These are phyloP conservation scores for Rhodotorula sp. DNA, from an alignment of 1,284 basidiomycete species.

Conservation along the genomic window DNA sequence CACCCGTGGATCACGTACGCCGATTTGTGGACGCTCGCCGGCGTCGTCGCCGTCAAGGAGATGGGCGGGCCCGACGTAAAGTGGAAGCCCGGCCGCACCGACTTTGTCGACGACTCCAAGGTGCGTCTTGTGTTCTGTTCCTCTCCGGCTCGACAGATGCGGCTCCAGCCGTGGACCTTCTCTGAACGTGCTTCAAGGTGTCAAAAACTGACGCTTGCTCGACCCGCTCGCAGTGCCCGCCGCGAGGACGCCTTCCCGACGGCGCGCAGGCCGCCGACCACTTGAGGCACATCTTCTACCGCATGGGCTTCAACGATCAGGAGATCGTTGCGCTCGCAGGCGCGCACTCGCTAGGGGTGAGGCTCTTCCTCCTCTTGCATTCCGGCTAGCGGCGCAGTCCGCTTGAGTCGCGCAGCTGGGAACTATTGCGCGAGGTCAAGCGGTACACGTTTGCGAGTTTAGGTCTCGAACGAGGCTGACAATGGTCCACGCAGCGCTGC, in stretches of 20 bases:
- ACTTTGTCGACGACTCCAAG: constrained; percentile 59
- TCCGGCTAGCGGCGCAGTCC: constrained; percentile 16
- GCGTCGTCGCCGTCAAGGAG: constrained; percentile 75
- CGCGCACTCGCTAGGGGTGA: constrained; percentile 57
- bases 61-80: constrained; percentile 79
- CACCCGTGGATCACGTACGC: constrained; percentile 91
- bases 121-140: background rate
- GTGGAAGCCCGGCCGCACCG: constrained; percentile 88
- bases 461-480: background rate
- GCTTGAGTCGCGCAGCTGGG: no score
- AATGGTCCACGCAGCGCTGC: constrained; percentile 48
- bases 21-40: constrained; percentile 73
- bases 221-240: constrained; percentile 54
- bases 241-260: constrained; percentile 93
- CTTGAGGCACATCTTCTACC: constrained; percentile 84
- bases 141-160: no score
- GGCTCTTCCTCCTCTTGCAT: constrained; percentile 31
- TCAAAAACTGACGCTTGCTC: background rate
- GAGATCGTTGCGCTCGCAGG: constrained; percentile 62
- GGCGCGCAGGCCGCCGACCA: constrained; percentile 81
- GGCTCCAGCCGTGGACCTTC: no score
- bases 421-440: no score
- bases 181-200: background rate
- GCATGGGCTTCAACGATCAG: constrained; percentile 59
- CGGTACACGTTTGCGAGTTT: background rate